phyloP scores from a whole-genome alignment of 1,284 basidiomycete genomes.

The Laetiporus sulphureus region DNA sequence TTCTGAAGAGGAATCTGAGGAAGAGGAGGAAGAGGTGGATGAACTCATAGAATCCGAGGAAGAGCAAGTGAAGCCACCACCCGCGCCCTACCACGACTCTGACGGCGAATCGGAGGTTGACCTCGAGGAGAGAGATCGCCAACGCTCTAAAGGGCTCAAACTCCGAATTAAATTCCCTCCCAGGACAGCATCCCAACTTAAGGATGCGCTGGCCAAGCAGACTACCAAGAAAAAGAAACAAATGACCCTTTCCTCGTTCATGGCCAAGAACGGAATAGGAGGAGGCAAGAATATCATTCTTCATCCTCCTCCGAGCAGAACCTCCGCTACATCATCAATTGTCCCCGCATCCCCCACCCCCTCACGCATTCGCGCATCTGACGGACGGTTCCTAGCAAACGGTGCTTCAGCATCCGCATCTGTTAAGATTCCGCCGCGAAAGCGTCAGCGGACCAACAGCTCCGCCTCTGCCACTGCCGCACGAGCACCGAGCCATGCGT shows the following conservation, averaged over 20 bases:
- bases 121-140: slow-evolving; percentile 17
- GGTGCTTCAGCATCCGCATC: slow-evolving; percentile 8
- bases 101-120: slow-evolving; percentile 25
- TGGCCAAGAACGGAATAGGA: slow-evolving; percentile 4
- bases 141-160: slow-evolving; percentile 30
- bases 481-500: slow-evolving; percentile 11
- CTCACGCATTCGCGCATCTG: slow-evolving; percentile 10
- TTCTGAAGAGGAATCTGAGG: slow-evolving; percentile 7
- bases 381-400: slow-evolving; percentile 13
- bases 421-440: slow-evolving; percentile 8
- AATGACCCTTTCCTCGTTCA: slow-evolving; percentile 16
- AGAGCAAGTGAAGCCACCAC: slow-evolving; percentile 6
- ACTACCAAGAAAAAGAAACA: slow-evolving; percentile 12
- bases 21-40: slow-evolving; percentile 13
- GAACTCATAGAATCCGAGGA: slow-evolving; percentile 5
- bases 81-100: slow-evolving; percentile 11
- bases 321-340: slow-evolving; percentile 4
- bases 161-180: slow-evolving; percentile 32
- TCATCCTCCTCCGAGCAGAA: no score
- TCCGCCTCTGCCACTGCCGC: slow-evolving; percentile 8
- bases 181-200: slow-evolving; percentile 10
- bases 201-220: slow-evolving; percentile 7
- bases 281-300: neutral
- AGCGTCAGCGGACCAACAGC: slow-evolving; percentile 16
- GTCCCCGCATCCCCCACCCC: slow-evolving; percentile 2